phyloP scores from a whole-genome alignment of 495 filamentous ascomycete genomes.

The Cercophora sp. region DNA sequence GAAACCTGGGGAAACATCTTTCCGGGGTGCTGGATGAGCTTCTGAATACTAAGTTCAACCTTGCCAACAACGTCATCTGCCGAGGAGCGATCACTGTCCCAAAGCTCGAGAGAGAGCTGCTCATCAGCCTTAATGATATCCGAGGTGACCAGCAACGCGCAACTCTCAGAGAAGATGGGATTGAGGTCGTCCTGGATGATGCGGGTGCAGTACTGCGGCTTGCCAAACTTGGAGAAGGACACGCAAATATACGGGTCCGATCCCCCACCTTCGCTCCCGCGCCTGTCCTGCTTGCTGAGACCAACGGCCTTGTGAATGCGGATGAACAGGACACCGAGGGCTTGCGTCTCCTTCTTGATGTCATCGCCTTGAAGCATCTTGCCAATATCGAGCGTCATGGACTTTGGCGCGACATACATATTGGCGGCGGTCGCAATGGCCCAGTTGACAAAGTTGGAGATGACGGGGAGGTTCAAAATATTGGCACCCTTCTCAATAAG shows the following conservation, averaged over 20 bases:
- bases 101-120: conserved; percentile 87
- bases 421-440: conserved; percentile 82
- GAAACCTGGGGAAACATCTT: conserved; percentile 92
- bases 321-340: conserved; percentile 85
- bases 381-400: conserved; percentile 84
- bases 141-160: conserved; percentile 79
- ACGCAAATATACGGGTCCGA: conserved; percentile 88
- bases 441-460: conserved; percentile 95
- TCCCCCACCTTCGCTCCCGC: conserved; percentile 79
- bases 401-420: conserved; percentile 96
- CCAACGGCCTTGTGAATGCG: conserved; percentile 83
- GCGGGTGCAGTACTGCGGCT: conserved; percentile 95
- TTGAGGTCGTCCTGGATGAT: conserved; percentile 94
- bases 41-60: conserved; percentile 85
- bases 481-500: conserved; percentile 88
- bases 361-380: conserved; percentile 87
- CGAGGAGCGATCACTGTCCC: conserved; percentile 85
- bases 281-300: conserved; percentile 85
- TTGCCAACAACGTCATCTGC: conserved; percentile 95
- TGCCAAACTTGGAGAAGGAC: conserved; percentile 76
- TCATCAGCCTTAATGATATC: conserved; percentile 91
- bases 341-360: conserved; percentile 81
- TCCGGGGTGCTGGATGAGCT: conserved; percentile 89
- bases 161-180: conserved; percentile 86
- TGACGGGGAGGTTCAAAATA: conserved; percentile 84